Base-by-base conservation (phyloP, 2,329 filamentous ascomycete genomes). In the Exophiala alcalophila region DNA sequence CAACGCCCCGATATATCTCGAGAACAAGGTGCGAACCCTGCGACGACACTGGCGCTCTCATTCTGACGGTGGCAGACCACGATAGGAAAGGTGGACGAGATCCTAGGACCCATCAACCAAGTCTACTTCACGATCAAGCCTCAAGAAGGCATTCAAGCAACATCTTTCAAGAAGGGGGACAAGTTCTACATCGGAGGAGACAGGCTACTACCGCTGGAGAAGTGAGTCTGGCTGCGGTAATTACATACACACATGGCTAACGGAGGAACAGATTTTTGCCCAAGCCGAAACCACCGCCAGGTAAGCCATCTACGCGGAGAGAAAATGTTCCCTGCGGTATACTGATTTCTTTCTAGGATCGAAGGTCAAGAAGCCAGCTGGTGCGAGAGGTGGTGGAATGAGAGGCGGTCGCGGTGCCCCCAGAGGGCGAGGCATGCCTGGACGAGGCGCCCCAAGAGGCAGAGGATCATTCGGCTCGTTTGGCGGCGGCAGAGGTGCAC, bases 121-220 rank as follows among this genome's bases (percentile, higher is more conserved):
- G 87, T 97, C 61, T 95, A 85, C 76, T 98, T 98, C 77, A 97
- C 91, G 61, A 85, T 98, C 69, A 97, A 97, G 74, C 90, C 91
- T 40, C 83, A 88, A 65, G 91, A 97, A 65, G 92, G 92, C 59
- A 97, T 98, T 66, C 86, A 94, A 68, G 89, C 92, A 50, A 80
- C 83, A 47, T 92, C 86, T 27, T 98, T 97, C 82, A 94, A 96
- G 75, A 71, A 83, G 52, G 92, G 92, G 64, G 92, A 97, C 76
- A 95, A 94, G 73, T 94, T 98, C 72, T 98, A 83, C 75, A 95
- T 97, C 62, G 86, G 84, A 58, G 80, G 83, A 61, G 92, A 97
- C 72, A 98, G 96, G 76, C 80, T 96, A 38, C 76, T 98, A 50
- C 91, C 92, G 30, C 73, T 97, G 59, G 92, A 98, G 69, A 89